Evolutionary conservation across 1,284 basidiomycete genomes (phyloP), one percentile per base, ranked within the genome.

Genomic region (Boletus holoroseus): DNA sequence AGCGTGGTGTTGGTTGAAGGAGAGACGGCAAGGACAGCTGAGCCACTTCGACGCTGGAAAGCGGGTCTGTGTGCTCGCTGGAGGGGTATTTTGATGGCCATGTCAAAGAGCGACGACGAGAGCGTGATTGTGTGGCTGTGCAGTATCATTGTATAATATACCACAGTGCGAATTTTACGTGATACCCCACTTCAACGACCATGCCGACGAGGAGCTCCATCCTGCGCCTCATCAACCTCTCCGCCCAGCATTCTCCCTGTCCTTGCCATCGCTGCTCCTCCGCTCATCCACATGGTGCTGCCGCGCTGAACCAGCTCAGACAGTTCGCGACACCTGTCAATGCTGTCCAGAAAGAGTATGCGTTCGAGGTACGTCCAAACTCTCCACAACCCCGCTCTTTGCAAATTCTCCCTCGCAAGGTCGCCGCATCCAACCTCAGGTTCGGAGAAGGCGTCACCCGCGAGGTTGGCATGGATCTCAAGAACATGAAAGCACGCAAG

Each of bases 391-490:
- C n/a, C 9, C 3, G 1, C 12, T 16, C 32, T 41, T 15, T 28
- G 3, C 31, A 35, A 35, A 48, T 34, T 22, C 5, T 11, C 41
- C 35, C 13, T 20, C 16, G 15, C 16, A 59, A 92, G 89, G 85
- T 97, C 53, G 91, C 94, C 11, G 94, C 94, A 1, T 87, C 89
- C 44, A 94, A 94, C 66, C 73, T 96, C 53, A 77, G 92, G 47
- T 95, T 94, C 64, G 91, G 91, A 3, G 85, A 91, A 55, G 90
- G 91, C 35, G 91, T 92, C 39, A 94, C 92, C 5, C 76, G 78
- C 27, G 94, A 96, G 71, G 90, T 97, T 44, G 94, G 94, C 22
- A 91, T 93, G 88, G 93, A 94, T 70, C 78, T 94, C 59, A 88
- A 87, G 76, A 92, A 93, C 69, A 85, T 91, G 85, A 87, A 84